A percentile compares a stretch with the other conserved stretches of the same genome.
Conservation (phyloP, 108 stramenopile genomes). For the Skeletonema marinoi region DNA sequence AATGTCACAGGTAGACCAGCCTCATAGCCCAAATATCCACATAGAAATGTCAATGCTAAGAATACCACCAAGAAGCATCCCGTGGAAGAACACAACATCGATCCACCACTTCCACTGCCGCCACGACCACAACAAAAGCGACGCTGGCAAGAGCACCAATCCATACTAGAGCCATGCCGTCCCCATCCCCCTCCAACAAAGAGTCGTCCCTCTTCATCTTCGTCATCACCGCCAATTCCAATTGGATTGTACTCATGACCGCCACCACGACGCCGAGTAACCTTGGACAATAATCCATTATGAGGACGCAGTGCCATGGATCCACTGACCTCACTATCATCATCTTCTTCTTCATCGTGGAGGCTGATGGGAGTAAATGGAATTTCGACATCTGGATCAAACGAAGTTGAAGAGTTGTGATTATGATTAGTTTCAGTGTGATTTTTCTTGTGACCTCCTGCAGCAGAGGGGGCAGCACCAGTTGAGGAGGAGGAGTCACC, state of each 20-base stretch:
- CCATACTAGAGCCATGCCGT: slow-evolving; percentile 2
- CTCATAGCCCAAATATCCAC: slow-evolving; percentile 24
- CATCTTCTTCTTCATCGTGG: slow-evolving; percentile 1
- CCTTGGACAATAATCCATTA: too few relatives aligned
- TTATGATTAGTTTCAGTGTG: neutral
- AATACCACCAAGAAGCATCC: slow-evolving; percentile 1
- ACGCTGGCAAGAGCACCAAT: neutral
- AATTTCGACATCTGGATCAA: slow-evolving; percentile 14
- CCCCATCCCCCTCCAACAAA: slow-evolving; percentile 31
- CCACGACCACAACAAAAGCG: neutral
- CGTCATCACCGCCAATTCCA: neutral
- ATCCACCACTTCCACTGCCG: neutral
- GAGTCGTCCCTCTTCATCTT: slow-evolving; percentile 14
- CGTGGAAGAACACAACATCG: neutral
- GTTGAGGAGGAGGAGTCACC: neutral
- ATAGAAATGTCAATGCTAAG: neutral
- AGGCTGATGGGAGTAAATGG: slow-evolving; percentile 22
- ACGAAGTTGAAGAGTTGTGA: neutral
- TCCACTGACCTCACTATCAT: too few relatives aligned
- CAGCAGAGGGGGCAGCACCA: too few relatives aligned
- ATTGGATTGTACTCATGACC: too few relatives aligned
- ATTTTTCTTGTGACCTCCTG: too few relatives aligned
- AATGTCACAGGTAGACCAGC: slow-evolving; percentile 4
- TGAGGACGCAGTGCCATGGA: too few relatives aligned
- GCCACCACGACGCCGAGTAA: too few relatives aligned